Evolutionary conservation across 2,329 filamentous ascomycete genomes (phyloP), one percentile per base, ranked within the genome.

Genomic region (Botrytis fabae): DNA sequence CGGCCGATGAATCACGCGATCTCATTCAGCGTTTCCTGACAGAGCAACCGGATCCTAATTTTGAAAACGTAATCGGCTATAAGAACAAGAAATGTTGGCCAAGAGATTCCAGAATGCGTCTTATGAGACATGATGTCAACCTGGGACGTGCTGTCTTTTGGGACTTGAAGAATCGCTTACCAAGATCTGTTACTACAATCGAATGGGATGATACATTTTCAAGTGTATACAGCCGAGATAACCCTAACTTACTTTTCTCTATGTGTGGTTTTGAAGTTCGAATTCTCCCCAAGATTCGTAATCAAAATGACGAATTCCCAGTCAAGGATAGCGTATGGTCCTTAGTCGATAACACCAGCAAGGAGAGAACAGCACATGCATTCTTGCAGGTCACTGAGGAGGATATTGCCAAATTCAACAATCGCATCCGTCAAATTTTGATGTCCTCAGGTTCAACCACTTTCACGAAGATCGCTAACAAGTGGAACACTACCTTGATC

Each of bases 81-180:
- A 95, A 93, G 85, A 99, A 97, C 84, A 99, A 99, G 86, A 99
- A 98, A 82, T 99, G 97, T 83, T 99, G 96, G 96, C 97, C 96
- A 60, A 90, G 96, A 79, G 96, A 99, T 81, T 98, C 95, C 38
- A 90, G 96, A 69, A 99, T 99, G 97, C 92, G 97, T 63, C 84
- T 99, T 79, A 99, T 99, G 96, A 91, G 96, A 75, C 96, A 99
- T 82, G 96, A 99, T 83, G 97, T 99, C 77, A 98, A 99, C 79
- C 90, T 99, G 60, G 96, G 97, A 60, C 92, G 97, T 74, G 97
- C 97, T 74, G 96, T 98, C 2, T 99, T 99, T 85, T 99, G 96
- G 96, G 95, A 99, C 81, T 84, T 99, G 82, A 98, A 99, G 88
- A 99, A 99, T 82, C 91, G 96, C 59, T 86, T 99, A 72, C 97